Conservation (phyloP, 179 eudicot genomes). For the Silene coronaria region DNA sequence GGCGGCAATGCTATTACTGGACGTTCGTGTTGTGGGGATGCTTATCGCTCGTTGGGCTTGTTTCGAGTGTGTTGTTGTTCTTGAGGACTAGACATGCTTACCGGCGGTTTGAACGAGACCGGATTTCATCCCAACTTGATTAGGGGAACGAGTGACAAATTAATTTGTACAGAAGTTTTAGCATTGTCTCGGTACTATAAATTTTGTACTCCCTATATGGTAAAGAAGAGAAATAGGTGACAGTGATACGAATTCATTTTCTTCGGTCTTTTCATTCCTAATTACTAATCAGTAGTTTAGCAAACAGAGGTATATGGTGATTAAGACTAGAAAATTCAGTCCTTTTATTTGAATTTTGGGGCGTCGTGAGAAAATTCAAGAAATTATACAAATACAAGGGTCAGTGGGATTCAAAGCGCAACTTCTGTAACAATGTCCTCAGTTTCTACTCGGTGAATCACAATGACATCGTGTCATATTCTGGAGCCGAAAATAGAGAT, state of each 20-base stretch:
- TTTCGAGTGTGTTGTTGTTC: constrained; percentile 54
- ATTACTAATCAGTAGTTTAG: too few relatives aligned
- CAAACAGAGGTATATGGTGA: too few relatives aligned
- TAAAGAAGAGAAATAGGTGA: neutral
- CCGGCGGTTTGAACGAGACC: constrained; percentile 50
- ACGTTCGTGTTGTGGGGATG: constrained; percentile 79
- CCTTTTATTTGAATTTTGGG: too few relatives aligned
- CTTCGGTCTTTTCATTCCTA: too few relatives aligned
- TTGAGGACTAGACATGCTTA: constrained; percentile 68
- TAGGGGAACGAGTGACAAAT: neutral
- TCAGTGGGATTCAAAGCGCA: too few relatives aligned
- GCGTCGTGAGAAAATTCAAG: too few relatives aligned
- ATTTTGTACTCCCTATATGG: neutral
- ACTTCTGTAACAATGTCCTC: too few relatives aligned
- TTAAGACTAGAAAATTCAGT: too few relatives aligned
- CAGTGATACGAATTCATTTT: neutral
- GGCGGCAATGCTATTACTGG: constrained; percentile 60
- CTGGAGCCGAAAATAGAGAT: too few relatives aligned
- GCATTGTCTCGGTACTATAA: neutral
- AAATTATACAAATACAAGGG: too few relatives aligned
- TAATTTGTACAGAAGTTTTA: constrained; percentile 13
- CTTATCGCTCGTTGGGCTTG: constrained; percentile 55
- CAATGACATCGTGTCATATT: too few relatives aligned
- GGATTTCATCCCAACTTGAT: constrained; percentile 24
- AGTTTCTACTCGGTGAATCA: too few relatives aligned